Evolutionary conservation across 129 eudicot species (phyloP).

Genomic region (carrot (Daucus carota)): DH1_v3.0 NC_030385.2:35313501-35314000

Average conservation of each 20-base stretch:
- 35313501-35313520: too few relatives aligned
- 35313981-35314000: conserved; percentile 53
- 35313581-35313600: conserved; percentile 88
- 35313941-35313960: conserved; percentile 56
- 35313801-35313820: neutral
- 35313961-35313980: conserved; percentile 66
- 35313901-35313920: conserved; percentile 74
- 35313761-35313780: conserved; percentile 82
- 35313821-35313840: neutral
- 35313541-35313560: conserved; percentile 62
- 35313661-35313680: neutral
- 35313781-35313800: neutral
- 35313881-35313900: conserved; percentile 84
- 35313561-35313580: conserved; percentile 87
- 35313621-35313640: too few relatives aligned
- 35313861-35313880: neutral
- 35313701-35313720: conserved; percentile 62
- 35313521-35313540: conserved; percentile 79
- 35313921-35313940: conserved; percentile 78
- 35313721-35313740: conserved; percentile 38
- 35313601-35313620: conserved; percentile 34
- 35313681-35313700: conserved; percentile 59
- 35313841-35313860: neutral
- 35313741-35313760: conserved; percentile 75
- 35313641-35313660: neutral